phyloP scores from a whole-genome alignment of 441 rosid species.

The Pelargonium cotyledonis region DNA sequence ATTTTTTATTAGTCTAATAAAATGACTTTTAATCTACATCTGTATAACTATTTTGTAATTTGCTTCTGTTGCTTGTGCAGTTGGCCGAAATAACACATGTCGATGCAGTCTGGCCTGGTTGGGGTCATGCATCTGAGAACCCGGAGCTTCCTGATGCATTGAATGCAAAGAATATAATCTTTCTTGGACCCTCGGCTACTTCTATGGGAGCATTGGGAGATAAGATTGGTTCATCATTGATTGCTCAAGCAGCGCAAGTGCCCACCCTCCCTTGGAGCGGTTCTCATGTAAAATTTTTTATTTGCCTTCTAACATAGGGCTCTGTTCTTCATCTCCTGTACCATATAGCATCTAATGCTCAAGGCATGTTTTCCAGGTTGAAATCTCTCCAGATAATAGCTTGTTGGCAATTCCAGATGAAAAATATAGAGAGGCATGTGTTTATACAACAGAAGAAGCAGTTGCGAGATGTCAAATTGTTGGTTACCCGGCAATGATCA shows the following conservation, averaged over 20 bases:
- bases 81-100: constrained; percentile 97
- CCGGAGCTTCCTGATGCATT: constrained; percentile 97
- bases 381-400: constrained; percentile 65
- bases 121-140: constrained; percentile 99
- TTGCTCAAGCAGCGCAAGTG: constrained; percentile 98
- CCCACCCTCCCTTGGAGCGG: constrained; percentile 99
- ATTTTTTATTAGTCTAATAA: constrained; percentile 4
- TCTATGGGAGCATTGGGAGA: constrained; percentile 99
- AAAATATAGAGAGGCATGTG: constrained; percentile 89
- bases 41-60: constrained; percentile 6
- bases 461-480: constrained; percentile 95
- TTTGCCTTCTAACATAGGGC: constrained; percentile 5
- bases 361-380: constrained; percentile 53
- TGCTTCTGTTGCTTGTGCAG: constrained; percentile 35
- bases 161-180: constrained; percentile 66
- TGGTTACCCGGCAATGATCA: constrained; percentile 99
- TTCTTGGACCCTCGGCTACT: constrained; percentile 89
- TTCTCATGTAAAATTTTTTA: constrained; percentile 58
- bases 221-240: constrained; percentile 97
- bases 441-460: constrained; percentile 95
- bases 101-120: constrained; percentile 99
- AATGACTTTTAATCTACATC: not conserved
- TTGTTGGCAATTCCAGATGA: constrained; percentile 84
- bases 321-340: constrained; percentile 10
- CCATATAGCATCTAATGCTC: constrained; percentile 20